Base-by-base conservation (phyloP, 805 yeast species). In the Candida vaughaniae region DNA sequence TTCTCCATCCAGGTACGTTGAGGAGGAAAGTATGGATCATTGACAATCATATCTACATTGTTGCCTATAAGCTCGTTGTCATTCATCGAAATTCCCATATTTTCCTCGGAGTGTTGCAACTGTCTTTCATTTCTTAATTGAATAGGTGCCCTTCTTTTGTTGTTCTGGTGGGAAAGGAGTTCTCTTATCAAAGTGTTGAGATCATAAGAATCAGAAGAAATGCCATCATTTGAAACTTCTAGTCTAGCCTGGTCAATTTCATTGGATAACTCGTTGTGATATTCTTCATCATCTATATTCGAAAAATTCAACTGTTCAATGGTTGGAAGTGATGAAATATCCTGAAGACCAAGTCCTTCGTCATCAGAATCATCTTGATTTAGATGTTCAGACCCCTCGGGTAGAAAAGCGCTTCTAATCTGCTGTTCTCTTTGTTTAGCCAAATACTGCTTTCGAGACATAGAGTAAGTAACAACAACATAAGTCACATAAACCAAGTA, bases 401-500 rank as follows among this genome's bases (percentile, higher is more conserved):
- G 32, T 9, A 18, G n/a, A 6, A 42, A 52, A 10, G 34, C 36
- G 19, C 20, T 32, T 22, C 41, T 12, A 8, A 32, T 32, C 5
- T 36, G 29, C 20, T 53, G 42, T 10, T 51, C 41, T 38, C 68
- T 41, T 6, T 59, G 45, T 23, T 64, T 41, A 23, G 46, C 51
- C 12, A 56, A 51, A 19, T 49, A 31, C 31, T 52, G 19, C 17
- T 39, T 29, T 12, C 40, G 43, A 9, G 46, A 36, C 2, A 38
- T 16, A 3, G 62, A 51, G 39, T 59, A 63, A 10, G 36, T 38
- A 11, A 49, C 69, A 4, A 69, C 53, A 63, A 57, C 80, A 42
- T 58, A 62, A 0, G 64, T 38, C 3, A 86, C 86, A 51, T 87
- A 90, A 0, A 53, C 40, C 1, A 73, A 42, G 53, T 90, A 89